Conservation (phyloP, 2,329 filamentous ascomycete species). For the Paecilomyces dactylethromorphus region DNA sequence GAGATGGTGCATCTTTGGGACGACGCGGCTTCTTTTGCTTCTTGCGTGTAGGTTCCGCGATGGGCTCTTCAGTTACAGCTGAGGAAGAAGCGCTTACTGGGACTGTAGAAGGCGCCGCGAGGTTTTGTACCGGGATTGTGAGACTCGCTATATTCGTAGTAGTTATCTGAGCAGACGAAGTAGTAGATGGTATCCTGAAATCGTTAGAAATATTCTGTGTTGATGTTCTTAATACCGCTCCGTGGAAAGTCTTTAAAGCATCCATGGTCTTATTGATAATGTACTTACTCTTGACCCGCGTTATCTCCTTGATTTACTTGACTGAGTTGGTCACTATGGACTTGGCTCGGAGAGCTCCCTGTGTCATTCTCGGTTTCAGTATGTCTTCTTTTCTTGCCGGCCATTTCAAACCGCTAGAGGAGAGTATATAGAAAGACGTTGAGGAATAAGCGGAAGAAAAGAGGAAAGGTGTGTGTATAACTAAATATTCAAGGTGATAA, state of each 20-base stretch:
- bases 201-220: too few relatives aligned
- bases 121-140: not conserved
- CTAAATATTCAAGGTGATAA: too few relatives aligned
- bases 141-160: not conserved
- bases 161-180: not conserved
- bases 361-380: not conserved
- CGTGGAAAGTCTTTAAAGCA: not conserved
- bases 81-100: not conserved
- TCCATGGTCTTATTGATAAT: not conserved
- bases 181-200: not conserved
- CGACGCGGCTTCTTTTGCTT: constrained; percentile 12
- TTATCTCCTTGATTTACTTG: not conserved
- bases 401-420: not conserved
- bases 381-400: not conserved
- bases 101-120: not conserved
- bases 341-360: not conserved
- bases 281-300: not conserved
- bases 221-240: too few relatives aligned
- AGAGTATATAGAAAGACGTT: not conserved
- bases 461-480: not conserved
- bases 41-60: not conserved
- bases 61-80: not conserved
- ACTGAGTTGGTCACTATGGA: not conserved
- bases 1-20: constrained; percentile 14
- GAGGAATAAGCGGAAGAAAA: not conserved